phyloP scores from a whole-genome alignment of 306 rosid species.

The Phaseolus lunatus region DNA sequence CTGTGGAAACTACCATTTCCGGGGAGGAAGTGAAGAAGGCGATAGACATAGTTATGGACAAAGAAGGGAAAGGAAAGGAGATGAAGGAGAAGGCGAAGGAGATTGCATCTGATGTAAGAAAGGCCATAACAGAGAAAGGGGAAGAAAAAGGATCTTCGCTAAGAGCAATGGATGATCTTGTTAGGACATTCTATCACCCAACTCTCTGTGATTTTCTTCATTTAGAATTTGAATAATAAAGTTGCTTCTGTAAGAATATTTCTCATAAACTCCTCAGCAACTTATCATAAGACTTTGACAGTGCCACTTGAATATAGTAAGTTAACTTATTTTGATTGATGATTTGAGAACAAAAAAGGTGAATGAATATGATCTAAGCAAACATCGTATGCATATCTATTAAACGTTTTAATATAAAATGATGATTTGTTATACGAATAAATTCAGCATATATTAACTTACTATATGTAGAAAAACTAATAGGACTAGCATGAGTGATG shows the following conservation, averaged over 20 bases:
- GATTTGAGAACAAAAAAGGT: not conserved
- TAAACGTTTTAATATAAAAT: not conserved
- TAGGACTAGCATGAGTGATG: no score
- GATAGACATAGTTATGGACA: constrained; percentile 57
- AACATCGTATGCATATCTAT: no score
- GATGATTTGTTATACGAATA: not conserved
- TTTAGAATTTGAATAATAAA: not conserved
- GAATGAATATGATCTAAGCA: not conserved
- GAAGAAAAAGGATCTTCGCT: constrained; percentile 52
- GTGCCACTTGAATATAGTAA: not conserved
- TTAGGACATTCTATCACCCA: constrained; percentile 33
- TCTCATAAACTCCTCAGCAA: not conserved
- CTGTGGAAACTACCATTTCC: constrained; percentile 46
- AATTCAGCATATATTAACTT: not conserved
- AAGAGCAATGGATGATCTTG: constrained; percentile 54
- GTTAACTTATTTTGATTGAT: not conserved
- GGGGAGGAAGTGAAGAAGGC: constrained; percentile 61
- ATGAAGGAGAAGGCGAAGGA: constrained; percentile 56
- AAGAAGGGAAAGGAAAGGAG: constrained; percentile 55
- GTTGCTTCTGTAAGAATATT: not conserved
- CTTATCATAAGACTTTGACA: not conserved
- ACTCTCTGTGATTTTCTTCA: not conserved
- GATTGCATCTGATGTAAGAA: constrained; percentile 48
- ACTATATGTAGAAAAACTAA: no score
- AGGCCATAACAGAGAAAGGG: constrained; percentile 47